These are phyloP conservation scores for Alternaria sp. DNA, from an alignment of 2,329 filamentous ascomycete species.

Conservation along the genomic window DNA sequence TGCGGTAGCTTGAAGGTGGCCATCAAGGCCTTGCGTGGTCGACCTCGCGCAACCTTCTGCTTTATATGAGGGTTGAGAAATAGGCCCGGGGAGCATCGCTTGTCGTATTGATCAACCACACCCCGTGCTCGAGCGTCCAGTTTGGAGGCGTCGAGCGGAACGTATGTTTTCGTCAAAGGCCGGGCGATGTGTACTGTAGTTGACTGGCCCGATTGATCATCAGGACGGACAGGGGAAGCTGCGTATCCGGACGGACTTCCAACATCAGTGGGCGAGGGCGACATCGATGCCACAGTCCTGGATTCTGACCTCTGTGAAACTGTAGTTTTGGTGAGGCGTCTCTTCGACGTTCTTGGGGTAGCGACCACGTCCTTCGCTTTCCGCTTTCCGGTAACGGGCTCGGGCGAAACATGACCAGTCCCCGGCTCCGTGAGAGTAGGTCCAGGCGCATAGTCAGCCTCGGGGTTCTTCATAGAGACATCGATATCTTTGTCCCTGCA, in stretches of 20 bases:
- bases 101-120: conserved; percentile 37
- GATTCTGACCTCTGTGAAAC: not conserved
- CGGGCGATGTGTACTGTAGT: not conserved
- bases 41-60: conserved; percentile 44
- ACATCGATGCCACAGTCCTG: not conserved
- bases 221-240: not conserved
- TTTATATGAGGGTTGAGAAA: conserved; percentile 56
- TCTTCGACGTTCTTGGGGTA: conserved; percentile 5
- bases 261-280: not conserved
- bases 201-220: not conserved
- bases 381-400: conserved; percentile 8
- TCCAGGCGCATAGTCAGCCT: not conserved
- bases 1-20: conserved; percentile 50
- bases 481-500: not conserved
- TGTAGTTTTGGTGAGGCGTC: conserved; percentile 1
- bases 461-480: not conserved
- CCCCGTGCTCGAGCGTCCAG: conserved; percentile 17
- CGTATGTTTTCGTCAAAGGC: not conserved
- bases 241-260: not conserved
- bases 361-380: not conserved
- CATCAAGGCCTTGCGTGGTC: conserved; percentile 53
- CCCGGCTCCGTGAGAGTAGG: not conserved
- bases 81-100: conserved; percentile 45
- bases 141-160: conserved; percentile 1
- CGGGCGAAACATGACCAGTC: not conserved